These are phyloP conservation scores for Plectranthus barbatus DNA, from an alignment of 257 asterid species.

Conservation along the genomic window DNA sequence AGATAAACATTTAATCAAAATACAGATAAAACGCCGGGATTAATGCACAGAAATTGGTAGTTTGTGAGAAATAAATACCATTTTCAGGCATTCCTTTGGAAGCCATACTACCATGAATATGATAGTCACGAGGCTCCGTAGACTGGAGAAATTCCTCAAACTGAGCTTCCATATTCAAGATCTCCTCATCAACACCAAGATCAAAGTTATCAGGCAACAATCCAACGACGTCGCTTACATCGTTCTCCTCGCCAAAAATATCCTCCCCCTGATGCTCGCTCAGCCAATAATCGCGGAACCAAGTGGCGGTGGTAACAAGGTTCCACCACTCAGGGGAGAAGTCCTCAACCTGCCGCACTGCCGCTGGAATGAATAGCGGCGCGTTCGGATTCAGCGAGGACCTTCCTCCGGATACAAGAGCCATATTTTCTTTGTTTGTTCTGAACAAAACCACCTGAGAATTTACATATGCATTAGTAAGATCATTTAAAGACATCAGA, in stretches of 20 bases:
- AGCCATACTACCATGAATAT: constrained; percentile 21
- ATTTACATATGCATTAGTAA: not conserved
- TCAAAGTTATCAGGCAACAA: constrained; percentile 75
- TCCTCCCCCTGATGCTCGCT: constrained; percentile 60
- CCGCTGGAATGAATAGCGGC: constrained; percentile 65
- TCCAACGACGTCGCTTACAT: constrained; percentile 30
- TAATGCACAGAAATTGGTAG: not conserved
- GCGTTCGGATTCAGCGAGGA: constrained; percentile 83
- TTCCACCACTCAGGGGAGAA: constrained; percentile 96
- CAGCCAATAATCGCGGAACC: constrained; percentile 85
- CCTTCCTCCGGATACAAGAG: constrained; percentile 72
- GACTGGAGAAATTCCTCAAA: constrained; percentile 80
- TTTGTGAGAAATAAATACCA: constrained; percentile 31
- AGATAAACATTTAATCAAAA: not conserved
- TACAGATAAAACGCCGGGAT: not conserved
- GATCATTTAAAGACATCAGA: not conserved
- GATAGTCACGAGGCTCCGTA: constrained; percentile 26
- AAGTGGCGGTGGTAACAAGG: constrained; percentile 67
- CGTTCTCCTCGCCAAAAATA: constrained; percentile 29
- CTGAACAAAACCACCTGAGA: constrained; percentile 18
- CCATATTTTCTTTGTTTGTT: constrained; percentile 34
- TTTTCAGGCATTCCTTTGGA: constrained; percentile 20
- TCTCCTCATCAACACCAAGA: constrained; percentile 73
- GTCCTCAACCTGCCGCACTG: constrained; percentile 82
- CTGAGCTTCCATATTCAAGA: constrained; percentile 77